Conservation (phyloP, 805 yeast species). For the Kodamaea hsintzibuensis region DNA sequence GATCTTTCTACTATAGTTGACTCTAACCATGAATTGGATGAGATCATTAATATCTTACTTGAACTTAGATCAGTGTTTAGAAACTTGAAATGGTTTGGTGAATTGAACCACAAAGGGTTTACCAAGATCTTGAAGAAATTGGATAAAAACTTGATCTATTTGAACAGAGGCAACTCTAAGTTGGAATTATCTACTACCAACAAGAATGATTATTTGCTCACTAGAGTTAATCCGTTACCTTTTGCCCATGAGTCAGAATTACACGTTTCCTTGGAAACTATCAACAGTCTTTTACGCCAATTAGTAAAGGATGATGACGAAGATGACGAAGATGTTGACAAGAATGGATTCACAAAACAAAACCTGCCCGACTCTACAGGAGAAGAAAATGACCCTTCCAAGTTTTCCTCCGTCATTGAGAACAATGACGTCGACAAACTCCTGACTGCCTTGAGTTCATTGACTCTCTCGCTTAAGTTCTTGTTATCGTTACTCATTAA, state of each 20-base stretch:
- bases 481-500: conserved; percentile 64
- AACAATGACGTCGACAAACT: conserved; percentile 2
- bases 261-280: conserved; percentile 49
- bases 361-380: conserved; percentile 2
- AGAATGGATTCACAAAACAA: background rate
- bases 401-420: conserved; percentile 1
- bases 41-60: conserved; percentile 53
- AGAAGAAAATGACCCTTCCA: conserved; percentile 6
- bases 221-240: conserved; percentile 71
- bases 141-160: conserved; percentile 64
- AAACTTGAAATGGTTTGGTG: conserved; percentile 92
- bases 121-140: conserved; percentile 85
- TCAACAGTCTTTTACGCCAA: conserved; percentile 53
- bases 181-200: conserved; percentile 32
- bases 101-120: conserved; percentile 86
- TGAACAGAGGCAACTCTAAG: conserved; percentile 23
- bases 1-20: conserved; percentile 24
- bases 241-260: conserved; percentile 75
- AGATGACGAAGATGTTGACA: conserved; percentile 7
- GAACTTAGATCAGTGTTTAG: conserved; percentile 76
- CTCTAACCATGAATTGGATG: conserved; percentile 43
- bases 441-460: background rate
- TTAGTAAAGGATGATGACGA: conserved; percentile 36
- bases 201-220: conserved; percentile 46
- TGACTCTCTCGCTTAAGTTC: conserved; percentile 36